A percentile compares a stretch with the other conserved stretches of the same genome.
Conservation (phyloP, 768 basidiomycete genomes). For the Saitozyma sp. region DNA sequence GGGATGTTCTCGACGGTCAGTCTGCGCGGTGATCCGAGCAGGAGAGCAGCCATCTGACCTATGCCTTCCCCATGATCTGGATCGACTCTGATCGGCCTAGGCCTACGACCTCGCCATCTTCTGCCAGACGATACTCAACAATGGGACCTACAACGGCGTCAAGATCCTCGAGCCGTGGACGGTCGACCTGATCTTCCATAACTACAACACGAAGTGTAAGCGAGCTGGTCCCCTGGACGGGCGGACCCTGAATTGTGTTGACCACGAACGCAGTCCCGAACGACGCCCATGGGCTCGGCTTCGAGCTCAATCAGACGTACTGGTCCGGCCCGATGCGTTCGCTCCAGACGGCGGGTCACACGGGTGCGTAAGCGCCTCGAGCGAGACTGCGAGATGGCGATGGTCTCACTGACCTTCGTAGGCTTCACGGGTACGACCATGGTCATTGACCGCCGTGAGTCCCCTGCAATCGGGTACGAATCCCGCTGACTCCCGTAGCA, state of each 20-base stretch:
- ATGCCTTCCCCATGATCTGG: too few relatives aligned
- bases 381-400: background rate
- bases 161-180: slow-evolving; percentile 16
- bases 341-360: slow-evolving; percentile 13
- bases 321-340: slow-evolving; percentile 14
- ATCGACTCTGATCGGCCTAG: background rate
- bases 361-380: background rate
- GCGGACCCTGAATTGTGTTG: background rate
- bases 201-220: slow-evolving; percentile 12
- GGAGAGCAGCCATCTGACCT: too few relatives aligned
- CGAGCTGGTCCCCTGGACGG: background rate
- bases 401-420: background rate
- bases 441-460: slow-evolving; percentile 7
- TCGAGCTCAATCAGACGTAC: slow-evolving; percentile 14
- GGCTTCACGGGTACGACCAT: slow-evolving; percentile 13
- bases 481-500: background rate
- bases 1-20: slow-evolving; percentile 12
- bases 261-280: slow-evolving; percentile 4
- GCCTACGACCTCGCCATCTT: slow-evolving; percentile 14
- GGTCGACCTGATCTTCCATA: slow-evolving; percentile 12
- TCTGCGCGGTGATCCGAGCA: background rate
- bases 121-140: slow-evolving; percentile 17
- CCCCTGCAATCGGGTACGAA: background rate
- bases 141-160: slow-evolving; percentile 10
- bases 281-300: slow-evolving; percentile 9